Conservation (phyloP, 306 rosid species). For the Cercis canadensis region DNA sequence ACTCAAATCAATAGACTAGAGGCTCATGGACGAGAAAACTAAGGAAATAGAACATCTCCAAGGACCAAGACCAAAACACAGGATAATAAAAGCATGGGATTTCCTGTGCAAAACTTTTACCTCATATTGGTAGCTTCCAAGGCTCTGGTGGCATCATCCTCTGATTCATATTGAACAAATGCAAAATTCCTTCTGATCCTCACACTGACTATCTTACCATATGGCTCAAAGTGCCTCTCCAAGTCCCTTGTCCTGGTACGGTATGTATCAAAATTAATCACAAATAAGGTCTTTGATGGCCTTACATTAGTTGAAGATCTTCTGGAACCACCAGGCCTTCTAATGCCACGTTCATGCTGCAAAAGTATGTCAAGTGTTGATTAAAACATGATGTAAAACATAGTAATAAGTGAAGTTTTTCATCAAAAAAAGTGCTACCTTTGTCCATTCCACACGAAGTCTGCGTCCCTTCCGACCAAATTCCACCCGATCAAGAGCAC, state of each 20-base stretch:
- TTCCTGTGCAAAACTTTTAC: conserved; percentile 42
- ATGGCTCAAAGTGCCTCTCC: conserved; percentile 97
- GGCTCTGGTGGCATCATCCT: conserved; percentile 94
- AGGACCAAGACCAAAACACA: background rate
- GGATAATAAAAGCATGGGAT: background rate
- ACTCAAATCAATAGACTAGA: no score
- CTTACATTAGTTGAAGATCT: conserved; percentile 72
- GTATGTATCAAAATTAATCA: conserved; percentile 90
- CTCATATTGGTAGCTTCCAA: conserved; percentile 92
- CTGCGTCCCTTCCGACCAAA: conserved; percentile 95
- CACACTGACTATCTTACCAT: conserved; percentile 90
- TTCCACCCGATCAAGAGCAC: conserved; percentile 82
- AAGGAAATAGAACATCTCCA: conserved; percentile 5
- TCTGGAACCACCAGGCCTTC: conserved; percentile 84
- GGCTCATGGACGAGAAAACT: background rate
- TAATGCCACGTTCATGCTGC: conserved; percentile 88
- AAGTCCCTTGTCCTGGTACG: conserved; percentile 91
- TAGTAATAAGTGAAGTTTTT: background rate
- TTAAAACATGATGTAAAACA: conserved; percentile 23
- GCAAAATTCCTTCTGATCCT: conserved; percentile 96
- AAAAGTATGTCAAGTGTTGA: conserved; percentile 25
- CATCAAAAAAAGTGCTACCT: conserved; percentile 50
- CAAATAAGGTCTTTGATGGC: conserved; percentile 94
- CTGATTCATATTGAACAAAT: conserved; percentile 91
- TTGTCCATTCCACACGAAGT: conserved; percentile 99